Base-by-base conservation (phyloP, 2,329 filamentous ascomycete species). In the Dryadomyces quercivorus region DNA sequence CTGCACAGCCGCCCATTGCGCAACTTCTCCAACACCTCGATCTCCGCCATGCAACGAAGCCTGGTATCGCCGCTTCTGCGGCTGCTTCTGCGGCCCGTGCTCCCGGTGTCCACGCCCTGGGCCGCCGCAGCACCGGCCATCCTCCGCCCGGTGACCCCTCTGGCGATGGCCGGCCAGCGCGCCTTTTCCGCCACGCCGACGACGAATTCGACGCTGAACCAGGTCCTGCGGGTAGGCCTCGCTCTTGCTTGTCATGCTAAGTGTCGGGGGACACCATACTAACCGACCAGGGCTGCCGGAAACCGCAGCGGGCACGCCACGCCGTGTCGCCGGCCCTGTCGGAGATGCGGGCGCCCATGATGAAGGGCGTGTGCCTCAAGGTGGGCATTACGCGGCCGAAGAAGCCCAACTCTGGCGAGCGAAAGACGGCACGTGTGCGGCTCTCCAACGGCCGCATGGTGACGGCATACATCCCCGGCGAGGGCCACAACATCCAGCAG, bases 401-500 rank as follows among this genome's bases (percentile, higher is more conserved):
- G 83, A 98, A 98, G 73, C 93, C 93, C 61, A 98, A 98, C 71
- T 98, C 93, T 31, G 93, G 91, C 55, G 90, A 97, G 77, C 79
- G 93, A 59, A 98, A 98, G 76, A 93, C 89, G 56, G 92, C 92
- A 2, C 88, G 92, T 75, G 85, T 98, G 20, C 78, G 91, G 62
- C 75, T 98, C 67, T 93, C 87, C 57, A 91, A 82, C 59, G 93
- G 93, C 54, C 88, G 84, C 66, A 80, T 94, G 56, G 77, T 98
- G 59, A 95, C 89, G 56, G 88, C 88, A 26, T 97, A 96, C 74
- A 96, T 98, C 65, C 90, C 91, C 38, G 93, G 93, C 52, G 92
- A 97, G 80, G 92, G 93, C 50, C 93, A 98, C 73, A 98, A 97
- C 70, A 91, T 97, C 61, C 92, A 97, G 77, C 93, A 97, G 78